Evolutionary conservation across 371 early-diverging fungal species (phyloP), one percentile per base, ranked within the genome.

Genomic region (Syncephalastrum racemosum): DNA sequence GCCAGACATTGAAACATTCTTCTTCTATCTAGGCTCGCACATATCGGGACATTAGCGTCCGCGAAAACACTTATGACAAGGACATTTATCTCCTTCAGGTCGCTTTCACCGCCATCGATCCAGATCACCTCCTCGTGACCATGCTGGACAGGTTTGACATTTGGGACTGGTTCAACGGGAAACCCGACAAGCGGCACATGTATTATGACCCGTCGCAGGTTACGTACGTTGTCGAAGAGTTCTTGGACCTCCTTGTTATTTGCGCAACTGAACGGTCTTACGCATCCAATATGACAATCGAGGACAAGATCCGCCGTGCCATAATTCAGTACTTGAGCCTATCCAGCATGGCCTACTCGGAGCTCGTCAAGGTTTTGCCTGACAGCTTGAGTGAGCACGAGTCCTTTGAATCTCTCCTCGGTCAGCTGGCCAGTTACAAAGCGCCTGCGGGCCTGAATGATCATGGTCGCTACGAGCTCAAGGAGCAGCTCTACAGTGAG

Each of bases 111-210:
- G 67, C 87, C 16, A 73, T 88, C 13, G 87, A 90, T 22, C 81
- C 93, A 4, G 88, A 94, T 61, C 83, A 79, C 12, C 87, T 94
- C 54, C 63, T 97, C 51, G 80, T 81, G 16, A 89, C 90, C 0
- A 66, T 95, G n/a, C 46, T 97, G 24, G 95, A 96, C 60, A 81
- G 96, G 8, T 98, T 91, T 66, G 89, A 90, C 82, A 70, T 98
- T 14, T 58, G 73, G 31, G 77, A 87, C n/a, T 96, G 93, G 92
- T 92, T 97, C 65, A 75, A 80, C 41, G 94, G 92, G 4, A 68
- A 81, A 23, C 55, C 59, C 2, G 49, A 59, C 14, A 66, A 79
- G 18, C 58, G 69, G 4, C 77, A 78, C 50, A 58, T 58, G 3
- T 70, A 70, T 23, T 90, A 91, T 59, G 93, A 94, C 46, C 58